Evolutionary conservation across 129 eudicot species (phyloP).

Genomic region (Deinandra increscens): DNA sequence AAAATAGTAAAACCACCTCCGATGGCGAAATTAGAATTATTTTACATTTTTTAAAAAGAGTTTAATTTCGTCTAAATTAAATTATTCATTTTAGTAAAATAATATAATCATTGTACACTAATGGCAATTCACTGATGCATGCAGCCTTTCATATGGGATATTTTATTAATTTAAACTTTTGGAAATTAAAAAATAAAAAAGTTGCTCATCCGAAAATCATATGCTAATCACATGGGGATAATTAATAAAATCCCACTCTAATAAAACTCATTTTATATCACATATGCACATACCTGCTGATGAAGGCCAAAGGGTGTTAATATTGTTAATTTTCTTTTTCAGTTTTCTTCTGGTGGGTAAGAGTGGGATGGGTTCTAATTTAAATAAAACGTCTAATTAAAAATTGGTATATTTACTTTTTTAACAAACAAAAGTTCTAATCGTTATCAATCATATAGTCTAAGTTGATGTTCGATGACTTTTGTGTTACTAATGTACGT

Average conservation of each 20-base stretch:
- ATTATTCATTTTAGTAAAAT: not conserved
- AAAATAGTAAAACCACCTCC: too few species aligned
- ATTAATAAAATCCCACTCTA: not conserved
- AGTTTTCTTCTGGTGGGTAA: not conserved
- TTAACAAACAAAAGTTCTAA: too few species aligned
- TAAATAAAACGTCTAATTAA: not conserved
- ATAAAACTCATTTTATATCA: not conserved
- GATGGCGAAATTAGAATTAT: too few species aligned
- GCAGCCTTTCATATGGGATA: not conserved
- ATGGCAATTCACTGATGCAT: conserved; percentile 2
- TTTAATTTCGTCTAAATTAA: too few species aligned
- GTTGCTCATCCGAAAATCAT: conserved; percentile 15
- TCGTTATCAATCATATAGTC: too few species aligned
- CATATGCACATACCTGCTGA: not conserved
- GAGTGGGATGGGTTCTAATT: conserved; percentile 4
- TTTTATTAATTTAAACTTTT: not conserved
- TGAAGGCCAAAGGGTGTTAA: conserved; percentile 9
- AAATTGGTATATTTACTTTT: too few species aligned
- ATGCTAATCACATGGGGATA: conserved; percentile 21
- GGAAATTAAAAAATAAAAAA: not conserved
- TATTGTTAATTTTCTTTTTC: not conserved
- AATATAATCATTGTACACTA: not conserved
- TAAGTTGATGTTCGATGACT: too few species aligned
- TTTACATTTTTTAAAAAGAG: too few species aligned
- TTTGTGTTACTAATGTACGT: too few species aligned